Conservation (phyloP, 768 basidiomycete genomes). For the Podaxis mareebaensis region DNA sequence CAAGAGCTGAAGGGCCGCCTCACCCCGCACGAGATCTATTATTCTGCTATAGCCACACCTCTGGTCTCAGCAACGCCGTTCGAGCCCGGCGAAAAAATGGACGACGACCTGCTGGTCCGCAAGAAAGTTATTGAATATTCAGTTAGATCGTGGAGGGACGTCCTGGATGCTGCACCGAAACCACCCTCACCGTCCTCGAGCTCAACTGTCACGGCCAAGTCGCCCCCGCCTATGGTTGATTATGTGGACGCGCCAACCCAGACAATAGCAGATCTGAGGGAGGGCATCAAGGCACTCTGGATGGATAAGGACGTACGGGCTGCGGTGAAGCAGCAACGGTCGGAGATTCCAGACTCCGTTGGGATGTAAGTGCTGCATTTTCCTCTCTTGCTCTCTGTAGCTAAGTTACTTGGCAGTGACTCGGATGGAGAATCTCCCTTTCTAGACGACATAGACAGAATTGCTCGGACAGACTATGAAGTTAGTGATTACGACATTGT, state of each 20-base stretch:
- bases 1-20: slow-evolving; percentile 62
- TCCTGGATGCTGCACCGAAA: slow-evolving; percentile 31
- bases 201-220: neutral
- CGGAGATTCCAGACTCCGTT: slow-evolving; percentile 62
- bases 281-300: slow-evolving; percentile 69
- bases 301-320: slow-evolving; percentile 51
- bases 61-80: slow-evolving; percentile 50
- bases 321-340: slow-evolving; percentile 44
- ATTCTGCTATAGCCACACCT: slow-evolving; percentile 37
- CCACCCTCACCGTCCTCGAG: slow-evolving; percentile 14
- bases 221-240: slow-evolving; percentile 5
- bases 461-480: slow-evolving; percentile 58
- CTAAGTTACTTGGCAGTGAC: neutral
- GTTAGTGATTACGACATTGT: slow-evolving; percentile 76
- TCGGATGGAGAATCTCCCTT: slow-evolving; percentile 44
- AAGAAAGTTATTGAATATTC: slow-evolving; percentile 44
- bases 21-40: slow-evolving; percentile 27
- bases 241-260: slow-evolving; percentile 39
- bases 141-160: slow-evolving; percentile 55
- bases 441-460: slow-evolving; percentile 65
- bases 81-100: slow-evolving; percentile 28
- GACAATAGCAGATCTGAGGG: slow-evolving; percentile 57
- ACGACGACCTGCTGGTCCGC: slow-evolving; percentile 24
- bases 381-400: neutral
- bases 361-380: slow-evolving; percentile 54